Conservation (phyloP, 2,329 filamentous ascomycete species). For the Volutella citrinella region DNA sequence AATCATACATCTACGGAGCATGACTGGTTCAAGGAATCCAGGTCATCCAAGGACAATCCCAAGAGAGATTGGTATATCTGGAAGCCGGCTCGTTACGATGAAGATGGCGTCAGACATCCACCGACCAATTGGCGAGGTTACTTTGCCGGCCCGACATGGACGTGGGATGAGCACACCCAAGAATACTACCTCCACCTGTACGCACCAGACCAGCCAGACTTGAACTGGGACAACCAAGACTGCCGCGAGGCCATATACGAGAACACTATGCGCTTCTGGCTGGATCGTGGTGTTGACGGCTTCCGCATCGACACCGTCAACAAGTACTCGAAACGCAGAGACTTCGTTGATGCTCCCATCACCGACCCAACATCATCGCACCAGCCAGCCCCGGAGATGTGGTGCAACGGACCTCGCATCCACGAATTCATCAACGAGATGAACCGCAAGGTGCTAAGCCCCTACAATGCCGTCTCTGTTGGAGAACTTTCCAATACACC, state of each 20-base stretch:
- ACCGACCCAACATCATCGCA: slow-evolving; percentile 34
- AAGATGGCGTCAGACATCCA: slow-evolving; percentile 50
- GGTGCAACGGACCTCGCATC: slow-evolving; percentile 60
- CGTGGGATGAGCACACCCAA: slow-evolving; percentile 47
- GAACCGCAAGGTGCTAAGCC: slow-evolving; percentile 46
- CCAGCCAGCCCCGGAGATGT: slow-evolving; percentile 47
- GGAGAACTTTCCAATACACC: slow-evolving; percentile 60
- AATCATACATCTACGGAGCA: slow-evolving; percentile 64
- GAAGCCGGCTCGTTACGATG: slow-evolving; percentile 54
- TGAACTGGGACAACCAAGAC: slow-evolving; percentile 71
- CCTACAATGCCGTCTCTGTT: slow-evolving; percentile 59
- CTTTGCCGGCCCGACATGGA: slow-evolving; percentile 49
- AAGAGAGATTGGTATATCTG: slow-evolving; percentile 67
- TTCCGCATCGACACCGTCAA: slow-evolving; percentile 70
- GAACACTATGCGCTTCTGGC: slow-evolving; percentile 68
- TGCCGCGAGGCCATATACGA: slow-evolving; percentile 67
- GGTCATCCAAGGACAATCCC: slow-evolving; percentile 45
- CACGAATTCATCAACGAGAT: slow-evolving; percentile 62
- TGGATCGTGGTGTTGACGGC: slow-evolving; percentile 63
- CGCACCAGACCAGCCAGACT: slow-evolving; percentile 66
- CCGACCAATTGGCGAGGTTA: slow-evolving; percentile 56
- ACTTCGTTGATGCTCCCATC: slow-evolving; percentile 51
- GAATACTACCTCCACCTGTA: slow-evolving; percentile 63
- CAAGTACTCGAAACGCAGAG: slow-evolving; percentile 60
- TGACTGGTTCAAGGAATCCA: slow-evolving; percentile 55